Evolutionary conservation across 305 asterid genomes (phyloP).

Genomic region (Lippia alba): DNA sequence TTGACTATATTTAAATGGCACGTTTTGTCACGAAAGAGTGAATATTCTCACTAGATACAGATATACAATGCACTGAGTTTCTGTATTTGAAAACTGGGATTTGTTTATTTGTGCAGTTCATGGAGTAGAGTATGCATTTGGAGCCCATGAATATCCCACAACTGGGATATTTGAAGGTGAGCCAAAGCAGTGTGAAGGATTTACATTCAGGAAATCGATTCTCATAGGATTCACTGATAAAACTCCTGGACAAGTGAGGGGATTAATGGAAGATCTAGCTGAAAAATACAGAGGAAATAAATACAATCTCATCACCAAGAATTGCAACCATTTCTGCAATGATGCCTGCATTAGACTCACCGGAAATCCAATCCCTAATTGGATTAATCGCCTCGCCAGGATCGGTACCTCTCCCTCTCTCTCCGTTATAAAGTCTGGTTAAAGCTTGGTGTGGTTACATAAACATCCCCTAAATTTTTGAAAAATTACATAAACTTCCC

Average conservation of each 20-base stretch:
- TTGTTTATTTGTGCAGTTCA: slow-evolving; percentile 49
- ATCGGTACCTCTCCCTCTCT: slow-evolving; percentile 46
- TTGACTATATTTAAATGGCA: too few species aligned
- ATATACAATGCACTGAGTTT: too few species aligned
- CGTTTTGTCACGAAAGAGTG: too few species aligned
- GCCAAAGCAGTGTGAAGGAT: slow-evolving; percentile 71
- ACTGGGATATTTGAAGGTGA: slow-evolving; percentile 77
- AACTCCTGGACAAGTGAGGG: slow-evolving; percentile 48
- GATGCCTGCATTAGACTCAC: slow-evolving; percentile 67
- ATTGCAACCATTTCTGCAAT: slow-evolving; percentile 85
- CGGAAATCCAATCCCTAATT: slow-evolving; percentile 63
- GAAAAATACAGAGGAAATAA: slow-evolving; percentile 62
- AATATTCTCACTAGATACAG: too few species aligned
- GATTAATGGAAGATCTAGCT: slow-evolving; percentile 62
- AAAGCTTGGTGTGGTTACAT: too few species aligned
- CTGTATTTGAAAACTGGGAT: too few species aligned
- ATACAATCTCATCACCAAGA: slow-evolving; percentile 65
- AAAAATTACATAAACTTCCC: too few species aligned
- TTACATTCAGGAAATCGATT: slow-evolving; percentile 67
- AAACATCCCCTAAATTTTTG: too few species aligned
- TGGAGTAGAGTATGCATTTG: slow-evolving; percentile 77
- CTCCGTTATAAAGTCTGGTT: too few species aligned
- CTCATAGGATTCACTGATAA: slow-evolving; percentile 72
- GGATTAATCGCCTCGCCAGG: slow-evolving; percentile 86
- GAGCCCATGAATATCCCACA: slow-evolving; percentile 68